Evolutionary conservation across 495 filamentous ascomycete species (phyloP).

Genomic region (Penicillium turbatum): DNA sequence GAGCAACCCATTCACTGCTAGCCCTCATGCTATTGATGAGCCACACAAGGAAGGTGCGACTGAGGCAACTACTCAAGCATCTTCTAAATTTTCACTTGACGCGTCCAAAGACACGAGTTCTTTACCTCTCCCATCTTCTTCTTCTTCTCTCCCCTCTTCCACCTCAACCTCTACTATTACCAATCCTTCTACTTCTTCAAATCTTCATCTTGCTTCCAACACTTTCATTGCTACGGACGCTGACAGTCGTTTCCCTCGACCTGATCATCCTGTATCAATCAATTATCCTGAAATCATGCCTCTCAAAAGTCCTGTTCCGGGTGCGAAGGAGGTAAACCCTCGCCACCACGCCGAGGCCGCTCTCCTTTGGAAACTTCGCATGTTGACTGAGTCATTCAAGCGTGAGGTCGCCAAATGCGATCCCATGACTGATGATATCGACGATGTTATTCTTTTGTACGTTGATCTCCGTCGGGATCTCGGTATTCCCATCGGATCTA

Average conservation of each 20-base stretch:
- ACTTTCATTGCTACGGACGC: conserved; percentile 1
- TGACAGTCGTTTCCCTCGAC: conserved; percentile 4
- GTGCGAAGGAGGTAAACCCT: background rate
- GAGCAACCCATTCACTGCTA: background rate
- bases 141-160: background rate
- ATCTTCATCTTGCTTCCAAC: background rate
- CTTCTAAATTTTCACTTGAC: background rate
- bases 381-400: conserved; percentile 34
- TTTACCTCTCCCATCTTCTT: conserved; percentile 1
- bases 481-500: conserved; percentile 26
- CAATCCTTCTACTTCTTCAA: background rate
- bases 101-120: background rate
- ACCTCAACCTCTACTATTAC: conserved; percentile 8
- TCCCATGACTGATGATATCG: conserved; percentile 29
- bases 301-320: conserved; percentile 16
- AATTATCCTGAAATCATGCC: background rate
- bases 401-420: conserved; percentile 25
- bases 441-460: conserved; percentile 33
- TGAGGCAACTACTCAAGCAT: background rate
- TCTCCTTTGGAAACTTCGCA: conserved; percentile 23
- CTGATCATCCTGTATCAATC: background rate
- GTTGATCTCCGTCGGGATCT: conserved; percentile 33
- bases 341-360: background rate
- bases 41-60: background rate
- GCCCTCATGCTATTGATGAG: background rate